A percentile compares a stretch with the other conserved stretches of the same genome.
These are phyloP conservation scores for Trichosporon asahii DNA, from an alignment of 1,284 basidiomycete species.

Conservation along the genomic window DNA sequence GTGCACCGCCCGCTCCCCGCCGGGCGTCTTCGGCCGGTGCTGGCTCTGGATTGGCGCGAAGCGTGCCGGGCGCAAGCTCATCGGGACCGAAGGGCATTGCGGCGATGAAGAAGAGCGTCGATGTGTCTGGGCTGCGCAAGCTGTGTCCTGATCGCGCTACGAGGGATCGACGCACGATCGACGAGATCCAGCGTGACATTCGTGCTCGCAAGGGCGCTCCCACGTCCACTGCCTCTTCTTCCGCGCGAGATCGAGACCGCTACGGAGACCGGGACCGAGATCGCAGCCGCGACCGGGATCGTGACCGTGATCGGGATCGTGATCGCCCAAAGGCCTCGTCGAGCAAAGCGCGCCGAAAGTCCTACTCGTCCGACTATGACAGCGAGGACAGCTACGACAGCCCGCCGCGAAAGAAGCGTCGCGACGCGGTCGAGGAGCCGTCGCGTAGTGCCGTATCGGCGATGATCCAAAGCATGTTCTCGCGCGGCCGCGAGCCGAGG, in stretches of 20 bases:
- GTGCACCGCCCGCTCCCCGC: not conserved
- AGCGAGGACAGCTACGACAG: constrained; percentile 15
- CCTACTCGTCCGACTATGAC: constrained; percentile 14
- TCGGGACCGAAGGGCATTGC: constrained; percentile 12
- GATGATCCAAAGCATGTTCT: constrained; percentile 27
- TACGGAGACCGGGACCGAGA: constrained; percentile 6
- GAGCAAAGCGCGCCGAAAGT: constrained; percentile 12
- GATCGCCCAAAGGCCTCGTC: not conserved
- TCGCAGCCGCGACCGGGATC: constrained; percentile 2
- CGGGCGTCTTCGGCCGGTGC: not conserved
- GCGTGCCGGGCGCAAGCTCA: not conserved
- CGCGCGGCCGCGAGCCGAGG: constrained; percentile 19
- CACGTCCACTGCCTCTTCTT: not conserved
- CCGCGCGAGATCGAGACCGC: not conserved
- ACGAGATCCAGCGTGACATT: constrained; percentile 44
- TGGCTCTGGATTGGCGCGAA: not conserved
- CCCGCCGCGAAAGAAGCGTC: constrained; percentile 18
- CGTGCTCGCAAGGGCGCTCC: constrained; percentile 21
- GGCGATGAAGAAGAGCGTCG: constrained; percentile 25
- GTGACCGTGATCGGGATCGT: not conserved
- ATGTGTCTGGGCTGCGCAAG: constrained; percentile 29
- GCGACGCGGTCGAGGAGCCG: constrained; percentile 14
- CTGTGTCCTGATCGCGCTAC: constrained; percentile 40
- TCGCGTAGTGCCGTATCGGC: constrained; percentile 19
- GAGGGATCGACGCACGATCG: constrained; percentile 40